Evolutionary conservation across 164 flowering plant species (phyloP), one percentile per base, ranked within the genome.

Genomic region (grape (Vitis vinifera)): DNA sequence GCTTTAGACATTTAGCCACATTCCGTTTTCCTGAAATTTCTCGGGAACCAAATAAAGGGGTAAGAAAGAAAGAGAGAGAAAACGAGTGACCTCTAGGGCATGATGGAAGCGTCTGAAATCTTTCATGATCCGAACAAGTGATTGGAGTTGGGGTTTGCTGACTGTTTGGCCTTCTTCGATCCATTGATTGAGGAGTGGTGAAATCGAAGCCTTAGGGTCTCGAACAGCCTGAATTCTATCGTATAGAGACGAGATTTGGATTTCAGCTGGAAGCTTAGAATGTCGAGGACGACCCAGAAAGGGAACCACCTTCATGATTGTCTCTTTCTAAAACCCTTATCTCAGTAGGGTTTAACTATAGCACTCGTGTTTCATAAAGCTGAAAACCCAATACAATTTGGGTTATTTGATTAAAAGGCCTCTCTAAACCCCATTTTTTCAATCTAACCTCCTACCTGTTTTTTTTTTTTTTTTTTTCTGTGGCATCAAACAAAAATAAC

Each of bases 61-160:
- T 37, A 37, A 6, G 9, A 15, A 47, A 60, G 10, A 6, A 4
- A 17, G 14, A 3, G 19, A 51, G 14, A 9, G 23, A 52, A 44
- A 66, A 9, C 8, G 50, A 55, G 63, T 37, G 49, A 19, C 79
- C 77, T 78, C 76, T 9, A 78, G 68, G 29, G 81, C 84, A 55
- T 78, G 79, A 15, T 71, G 48, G 66, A 37, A 80, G 23, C 78
- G 80, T 23, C 50, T 58, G 62, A 29, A 66, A 47, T 58, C 50
- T 59, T 62, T 66, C 59, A 74, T 8, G 50, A 14, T 3, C 9
- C 49, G 48, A 61, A 77, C 68, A 12, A 77, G 71, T 13, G 48
- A 50, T 11, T 29, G 70, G 55, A 80, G 74, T 14, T 74, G 50
- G 4, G 15, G 15, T 44, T 47, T 59, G 8, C 23, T 3, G n/a